phyloP scores from a whole-genome alignment of 2,329 filamentous ascomycete species.

The Ophiocordyceps camponoti-saundersi region DNA sequence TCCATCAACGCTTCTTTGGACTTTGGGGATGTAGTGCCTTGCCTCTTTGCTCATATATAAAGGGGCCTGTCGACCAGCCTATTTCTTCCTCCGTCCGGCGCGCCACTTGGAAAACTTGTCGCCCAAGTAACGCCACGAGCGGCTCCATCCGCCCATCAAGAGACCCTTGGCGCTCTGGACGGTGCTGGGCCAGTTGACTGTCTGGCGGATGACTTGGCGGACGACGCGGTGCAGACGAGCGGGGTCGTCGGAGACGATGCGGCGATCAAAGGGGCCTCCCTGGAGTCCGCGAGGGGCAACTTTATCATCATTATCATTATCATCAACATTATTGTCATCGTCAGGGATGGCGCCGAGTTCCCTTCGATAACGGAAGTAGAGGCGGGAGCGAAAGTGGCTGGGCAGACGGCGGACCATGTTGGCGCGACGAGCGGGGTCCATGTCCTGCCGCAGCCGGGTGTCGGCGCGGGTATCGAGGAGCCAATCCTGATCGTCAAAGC shows the following conservation, averaged over 20 bases:
- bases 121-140: constrained; percentile 56
- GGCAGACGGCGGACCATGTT: constrained; percentile 95
- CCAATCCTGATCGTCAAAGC: constrained; percentile 21
- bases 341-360: constrained; percentile 72
- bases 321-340: constrained; percentile 55
- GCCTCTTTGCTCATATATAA: not conserved
- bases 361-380: constrained; percentile 91
- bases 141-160: constrained; percentile 57
- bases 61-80: not conserved
- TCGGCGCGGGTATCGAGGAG: constrained; percentile 34
- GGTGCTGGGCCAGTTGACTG: constrained; percentile 83
- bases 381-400: constrained; percentile 65
- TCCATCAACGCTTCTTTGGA: not conserved
- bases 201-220: constrained; percentile 63
- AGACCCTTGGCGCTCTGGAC: constrained; percentile 73
- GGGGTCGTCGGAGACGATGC: constrained; percentile 56
- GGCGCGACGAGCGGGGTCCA: constrained; percentile 76
- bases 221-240: constrained; percentile 55
- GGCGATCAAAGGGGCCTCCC: constrained; percentile 70
- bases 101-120: constrained; percentile 64
- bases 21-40: not conserved
- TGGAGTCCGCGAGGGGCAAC: constrained; percentile 30
- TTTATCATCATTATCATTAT: constrained; percentile 38
- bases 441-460: constrained; percentile 64
- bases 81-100: not conserved